These are phyloP conservation scores for Globisporangium nodosum DNA, from an alignment of 352 stramenopile genomes.

Conservation along the genomic window DNA sequence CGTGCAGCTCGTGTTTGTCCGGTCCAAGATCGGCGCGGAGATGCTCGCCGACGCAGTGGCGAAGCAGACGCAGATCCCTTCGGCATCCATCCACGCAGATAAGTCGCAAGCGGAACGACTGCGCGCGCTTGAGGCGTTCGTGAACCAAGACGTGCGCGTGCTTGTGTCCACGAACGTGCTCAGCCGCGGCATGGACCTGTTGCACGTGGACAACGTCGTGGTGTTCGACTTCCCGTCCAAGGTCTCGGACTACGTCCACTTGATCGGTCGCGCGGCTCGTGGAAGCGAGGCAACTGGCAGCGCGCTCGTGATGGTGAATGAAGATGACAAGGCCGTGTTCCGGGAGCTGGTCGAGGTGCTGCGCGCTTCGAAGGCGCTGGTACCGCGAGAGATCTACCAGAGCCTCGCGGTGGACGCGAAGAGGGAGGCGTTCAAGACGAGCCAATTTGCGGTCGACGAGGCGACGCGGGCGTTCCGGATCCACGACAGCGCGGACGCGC, in stretches of 20 bases:
- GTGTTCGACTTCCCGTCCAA: constrained; percentile 67
- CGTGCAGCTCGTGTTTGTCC: constrained; percentile 65
- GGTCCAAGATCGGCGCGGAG: constrained; percentile 51
- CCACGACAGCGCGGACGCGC: constrained; percentile 12
- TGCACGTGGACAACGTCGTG: constrained; percentile 62
- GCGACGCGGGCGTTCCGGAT: constrained; percentile 45
- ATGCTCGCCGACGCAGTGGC: constrained; percentile 53
- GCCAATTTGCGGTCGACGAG: constrained; percentile 25
- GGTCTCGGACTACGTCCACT: constrained; percentile 57
- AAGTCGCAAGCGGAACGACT: constrained; percentile 59
- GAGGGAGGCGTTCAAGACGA: constrained; percentile 11
- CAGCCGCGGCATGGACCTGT: constrained; percentile 64
- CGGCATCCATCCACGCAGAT: constrained; percentile 52
- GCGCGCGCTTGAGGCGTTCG: constrained; percentile 46
- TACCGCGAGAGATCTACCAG: constrained; percentile 44
- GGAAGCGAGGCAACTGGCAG: constrained; percentile 15
- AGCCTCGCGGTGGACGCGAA: constrained; percentile 20
- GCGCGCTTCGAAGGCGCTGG: constrained; percentile 17
- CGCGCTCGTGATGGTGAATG: constrained; percentile 44
- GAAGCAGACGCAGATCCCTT: constrained; percentile 26
- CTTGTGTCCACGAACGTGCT: constrained; percentile 68
- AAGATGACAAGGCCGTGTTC: constrained; percentile 33
- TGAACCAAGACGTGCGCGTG: constrained; percentile 37
- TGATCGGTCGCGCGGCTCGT: constrained; percentile 50
- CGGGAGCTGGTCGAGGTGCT: constrained; percentile 31